These are phyloP conservation scores for Botrytis porri DNA, from an alignment of 2,329 filamentous ascomycete genomes.

Conservation along the genomic window DNA sequence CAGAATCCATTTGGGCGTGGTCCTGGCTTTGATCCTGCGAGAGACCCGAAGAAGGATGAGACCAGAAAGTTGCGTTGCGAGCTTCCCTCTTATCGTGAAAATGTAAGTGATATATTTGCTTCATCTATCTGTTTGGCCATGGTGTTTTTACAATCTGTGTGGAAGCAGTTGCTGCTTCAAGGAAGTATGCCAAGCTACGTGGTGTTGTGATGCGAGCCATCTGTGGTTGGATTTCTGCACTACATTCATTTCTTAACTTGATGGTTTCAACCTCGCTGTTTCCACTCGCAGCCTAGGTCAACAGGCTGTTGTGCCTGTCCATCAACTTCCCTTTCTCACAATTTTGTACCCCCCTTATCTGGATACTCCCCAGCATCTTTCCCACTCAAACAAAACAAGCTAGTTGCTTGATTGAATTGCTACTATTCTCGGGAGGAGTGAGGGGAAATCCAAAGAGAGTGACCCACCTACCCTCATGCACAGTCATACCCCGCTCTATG, in stretches of 20 bases:
- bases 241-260: too few relatives aligned
- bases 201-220: background rate
- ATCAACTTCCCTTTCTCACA: background rate
- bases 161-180: background rate
- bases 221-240: background rate
- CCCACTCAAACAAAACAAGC: background rate
- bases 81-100: slow-evolving; percentile 34
- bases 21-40: slow-evolving; percentile 47
- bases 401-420: background rate
- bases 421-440: background rate
- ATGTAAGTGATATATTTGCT: slow-evolving; percentile 3
- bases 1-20: slow-evolving; percentile 26
- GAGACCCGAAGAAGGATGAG: slow-evolving; percentile 27
- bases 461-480: background rate
- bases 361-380: background rate
- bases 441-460: background rate
- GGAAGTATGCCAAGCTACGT: background rate
- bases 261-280: background rate
- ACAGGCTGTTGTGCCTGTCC: background rate
- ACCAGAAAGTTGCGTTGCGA: slow-evolving; percentile 49
- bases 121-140: background rate
- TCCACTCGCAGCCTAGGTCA: background rate
- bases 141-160: background rate
- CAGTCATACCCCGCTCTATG: slow-evolving; percentile 2
- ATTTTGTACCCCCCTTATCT: background rate